Evolutionary conservation across 2,329 filamentous ascomycete species (phyloP).

Genomic region (Lasiodiplodia theobromae): DNA sequence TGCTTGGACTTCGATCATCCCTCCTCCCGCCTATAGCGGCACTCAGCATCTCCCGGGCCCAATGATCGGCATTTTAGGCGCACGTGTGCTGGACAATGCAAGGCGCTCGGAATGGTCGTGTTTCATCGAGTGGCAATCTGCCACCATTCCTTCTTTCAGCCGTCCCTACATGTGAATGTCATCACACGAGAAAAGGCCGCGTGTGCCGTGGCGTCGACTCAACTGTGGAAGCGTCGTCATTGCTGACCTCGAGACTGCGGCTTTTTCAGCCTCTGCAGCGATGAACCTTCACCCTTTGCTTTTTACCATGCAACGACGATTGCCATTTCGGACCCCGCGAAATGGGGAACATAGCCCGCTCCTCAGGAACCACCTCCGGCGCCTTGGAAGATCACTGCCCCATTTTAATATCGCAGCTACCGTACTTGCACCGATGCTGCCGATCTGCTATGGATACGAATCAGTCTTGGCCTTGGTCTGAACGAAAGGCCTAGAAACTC

Average conservation of each 20-base stretch:
- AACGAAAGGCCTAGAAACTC: too few species aligned
- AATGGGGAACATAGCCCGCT: not conserved
- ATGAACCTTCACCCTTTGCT: not conserved
- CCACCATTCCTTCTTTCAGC: not conserved
- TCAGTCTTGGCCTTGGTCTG: too few species aligned
- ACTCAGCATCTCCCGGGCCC: not conserved
- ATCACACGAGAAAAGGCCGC: not conserved
- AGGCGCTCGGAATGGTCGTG: not conserved
- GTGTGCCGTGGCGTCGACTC: not conserved
- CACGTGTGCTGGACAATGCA: not conserved
- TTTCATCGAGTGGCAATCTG: conserved; percentile 8
- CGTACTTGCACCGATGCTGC: too few species aligned
- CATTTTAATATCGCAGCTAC: too few species aligned
- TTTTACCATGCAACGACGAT: too few species aligned
- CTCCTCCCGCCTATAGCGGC: not conserved
- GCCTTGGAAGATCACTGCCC: not conserved
- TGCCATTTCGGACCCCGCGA: not conserved
- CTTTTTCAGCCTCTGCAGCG: not conserved
- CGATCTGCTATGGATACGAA: too few species aligned
- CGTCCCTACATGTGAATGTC: not conserved
- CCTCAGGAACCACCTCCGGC: not conserved
- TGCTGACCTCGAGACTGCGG: not conserved
- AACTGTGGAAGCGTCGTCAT: not conserved
- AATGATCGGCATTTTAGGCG: conserved; percentile 6
- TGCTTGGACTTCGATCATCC: too few species aligned